A percentile compares a stretch with the other conserved stretches of the same genome.
Conservation (phyloP, 2,329 filamentous ascomycete genomes). For the Coniella lustricola region DNA sequence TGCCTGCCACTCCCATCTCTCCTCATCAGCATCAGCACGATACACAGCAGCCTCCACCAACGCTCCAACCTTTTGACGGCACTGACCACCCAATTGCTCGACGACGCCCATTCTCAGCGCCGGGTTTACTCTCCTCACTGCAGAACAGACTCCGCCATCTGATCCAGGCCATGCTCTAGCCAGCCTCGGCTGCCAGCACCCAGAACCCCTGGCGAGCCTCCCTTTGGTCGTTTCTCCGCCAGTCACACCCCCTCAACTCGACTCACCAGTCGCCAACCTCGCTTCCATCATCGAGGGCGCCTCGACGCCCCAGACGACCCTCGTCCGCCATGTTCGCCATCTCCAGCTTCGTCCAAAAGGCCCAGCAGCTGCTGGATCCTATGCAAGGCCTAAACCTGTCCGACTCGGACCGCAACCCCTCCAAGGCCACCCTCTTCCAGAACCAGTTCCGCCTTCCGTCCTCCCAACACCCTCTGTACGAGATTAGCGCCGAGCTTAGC, state of each 20-base stretch:
- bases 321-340: constrained; percentile 50
- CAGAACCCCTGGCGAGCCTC: constrained; percentile 3
- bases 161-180: background rate
- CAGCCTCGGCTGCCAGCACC: background rate
- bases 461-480: constrained; percentile 86
- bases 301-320: constrained; percentile 11
- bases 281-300: constrained; percentile 12
- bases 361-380: constrained; percentile 89
- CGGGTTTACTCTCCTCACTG: no score
- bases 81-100: background rate
- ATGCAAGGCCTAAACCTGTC: constrained; percentile 68
- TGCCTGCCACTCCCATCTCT: no score
- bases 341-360: constrained; percentile 85
- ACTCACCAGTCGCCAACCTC: background rate
- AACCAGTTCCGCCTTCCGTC: constrained; percentile 92
- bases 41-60: no score
- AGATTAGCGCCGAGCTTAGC: constrained; percentile 93
- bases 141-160: no score
- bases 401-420: constrained; percentile 71
- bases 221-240: background rate
- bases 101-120: no score
- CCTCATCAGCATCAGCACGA: no score
- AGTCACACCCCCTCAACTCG: background rate
- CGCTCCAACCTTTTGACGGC: no score
- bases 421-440: constrained; percentile 89